A percentile compares a stretch with the other conserved stretches of the same genome.
Evolutionary conservation across 2,329 filamentous ascomycete species (phyloP).

Genomic region (Ophiobolus disseminans): DNA sequence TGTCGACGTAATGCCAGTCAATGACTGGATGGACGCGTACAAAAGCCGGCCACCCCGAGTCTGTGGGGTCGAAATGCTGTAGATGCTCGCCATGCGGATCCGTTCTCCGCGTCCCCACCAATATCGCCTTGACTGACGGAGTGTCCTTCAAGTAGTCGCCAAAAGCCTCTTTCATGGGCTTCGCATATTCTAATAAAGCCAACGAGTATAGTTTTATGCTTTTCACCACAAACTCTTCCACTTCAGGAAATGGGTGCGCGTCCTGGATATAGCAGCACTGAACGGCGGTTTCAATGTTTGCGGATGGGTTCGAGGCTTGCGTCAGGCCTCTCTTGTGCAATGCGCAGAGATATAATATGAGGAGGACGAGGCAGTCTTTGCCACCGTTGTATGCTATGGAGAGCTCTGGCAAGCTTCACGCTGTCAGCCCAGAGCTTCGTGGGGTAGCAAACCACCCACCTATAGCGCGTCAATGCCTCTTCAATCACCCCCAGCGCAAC

Average conservation of each 20-base stretch:
- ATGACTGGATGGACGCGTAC: slow-evolving; percentile 95
- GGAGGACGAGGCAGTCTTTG: slow-evolving; percentile 93
- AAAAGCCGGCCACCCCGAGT: slow-evolving; percentile 87
- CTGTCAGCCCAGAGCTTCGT: slow-evolving; percentile 6
- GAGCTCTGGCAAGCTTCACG: slow-evolving; percentile 73
- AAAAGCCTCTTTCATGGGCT: slow-evolving; percentile 83
- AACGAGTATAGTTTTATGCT: slow-evolving; percentile 76
- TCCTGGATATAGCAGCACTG: slow-evolving; percentile 91
- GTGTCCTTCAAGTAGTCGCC: slow-evolving; percentile 74
- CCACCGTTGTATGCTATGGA: slow-evolving; percentile 96
- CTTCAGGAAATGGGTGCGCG: slow-evolving; percentile 80
- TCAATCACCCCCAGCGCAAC: slow-evolving; percentile 75
- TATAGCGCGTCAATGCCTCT: slow-evolving; percentile 77
- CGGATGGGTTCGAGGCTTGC: slow-evolving; percentile 25
- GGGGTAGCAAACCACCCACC: slow-evolving; percentile 58
- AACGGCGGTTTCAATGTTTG: slow-evolving; percentile 55
- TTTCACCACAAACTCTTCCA: slow-evolving; percentile 79
- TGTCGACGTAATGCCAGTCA: slow-evolving; percentile 95
- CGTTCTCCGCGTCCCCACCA: slow-evolving; percentile 87
- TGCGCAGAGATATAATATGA: slow-evolving; percentile 81
- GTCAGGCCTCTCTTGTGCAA: slow-evolving; percentile 52
- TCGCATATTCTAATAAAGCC: slow-evolving; percentile 73
- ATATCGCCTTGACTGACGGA: slow-evolving; percentile 74
- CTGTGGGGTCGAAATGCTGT: slow-evolving; percentile 85
- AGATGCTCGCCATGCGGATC: slow-evolving; percentile 86